Evolutionary conservation across 2,329 filamentous ascomycete genomes (phyloP).

Genomic region (Aaosphaeria arxii): DNA sequence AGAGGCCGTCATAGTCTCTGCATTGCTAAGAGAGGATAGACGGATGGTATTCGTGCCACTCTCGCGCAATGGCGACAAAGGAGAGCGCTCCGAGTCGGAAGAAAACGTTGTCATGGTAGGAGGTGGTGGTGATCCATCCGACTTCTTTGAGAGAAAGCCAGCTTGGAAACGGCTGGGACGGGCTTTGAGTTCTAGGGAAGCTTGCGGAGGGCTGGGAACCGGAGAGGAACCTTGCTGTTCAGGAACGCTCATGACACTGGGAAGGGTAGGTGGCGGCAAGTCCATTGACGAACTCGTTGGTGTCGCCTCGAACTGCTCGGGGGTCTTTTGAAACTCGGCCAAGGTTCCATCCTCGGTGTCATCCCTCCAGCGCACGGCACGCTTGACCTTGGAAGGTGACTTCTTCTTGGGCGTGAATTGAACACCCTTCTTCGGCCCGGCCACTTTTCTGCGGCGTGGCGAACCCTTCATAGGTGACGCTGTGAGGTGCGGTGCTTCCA

Average conservation of each 20-base stretch:
- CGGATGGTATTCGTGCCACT: conserved; percentile 43
- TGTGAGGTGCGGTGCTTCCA: conserved; percentile 38
- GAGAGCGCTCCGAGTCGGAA: conserved; percentile 53
- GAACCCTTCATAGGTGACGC: conserved; percentile 71
- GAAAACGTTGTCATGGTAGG: conserved; percentile 56
- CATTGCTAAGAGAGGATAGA: conserved; percentile 52
- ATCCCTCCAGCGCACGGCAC: conserved; percentile 87
- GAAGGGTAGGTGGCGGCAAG: conserved; percentile 53
- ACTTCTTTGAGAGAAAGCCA: conserved; percentile 74
- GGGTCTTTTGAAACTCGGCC: conserved; percentile 89
- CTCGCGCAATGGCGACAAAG: conserved; percentile 42
- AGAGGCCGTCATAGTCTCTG: conserved; percentile 42
- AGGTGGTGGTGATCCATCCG: conserved; percentile 61
- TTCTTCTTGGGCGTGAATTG: conserved; percentile 79
- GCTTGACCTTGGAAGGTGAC: conserved; percentile 60
- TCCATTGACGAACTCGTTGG: conserved; percentile 57
- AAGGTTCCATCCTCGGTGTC: conserved; percentile 83
- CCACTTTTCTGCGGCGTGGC: conserved; percentile 72
- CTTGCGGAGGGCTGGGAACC: conserved; percentile 54
- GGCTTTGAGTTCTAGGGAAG: conserved; percentile 59
- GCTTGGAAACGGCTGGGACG: conserved; percentile 75
- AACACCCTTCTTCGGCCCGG: conserved; percentile 65
- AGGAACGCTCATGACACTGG: conserved; percentile 28
- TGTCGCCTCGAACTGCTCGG: conserved; percentile 63
- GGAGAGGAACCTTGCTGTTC: conserved; percentile 51